phyloP scores from a whole-genome alignment of 1,284 basidiomycete species.

The Tausonia pullulans region DNA sequence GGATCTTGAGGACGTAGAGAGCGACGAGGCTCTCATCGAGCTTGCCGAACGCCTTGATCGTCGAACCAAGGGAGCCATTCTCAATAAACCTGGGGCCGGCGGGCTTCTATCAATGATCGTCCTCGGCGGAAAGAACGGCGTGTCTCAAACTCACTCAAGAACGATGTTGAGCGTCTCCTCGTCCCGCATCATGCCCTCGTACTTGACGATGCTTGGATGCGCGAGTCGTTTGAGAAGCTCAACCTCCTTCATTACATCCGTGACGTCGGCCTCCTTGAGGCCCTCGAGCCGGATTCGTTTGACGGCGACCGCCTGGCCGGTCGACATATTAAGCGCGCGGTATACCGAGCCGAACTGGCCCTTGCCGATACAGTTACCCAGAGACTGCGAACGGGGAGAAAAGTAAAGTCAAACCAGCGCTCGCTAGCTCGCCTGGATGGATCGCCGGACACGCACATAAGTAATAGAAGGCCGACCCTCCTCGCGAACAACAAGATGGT shows the following conservation, averaged over 20 bases:
- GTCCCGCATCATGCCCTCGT: constrained; percentile 88
- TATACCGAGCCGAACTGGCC: constrained; percentile 98
- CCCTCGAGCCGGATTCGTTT: constrained; percentile 82
- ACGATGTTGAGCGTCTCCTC: constrained; percentile 77
- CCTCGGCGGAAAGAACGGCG: neutral
- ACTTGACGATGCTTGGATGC: constrained; percentile 90
- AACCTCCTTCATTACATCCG: constrained; percentile 80
- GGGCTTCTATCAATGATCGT: constrained; percentile 1
- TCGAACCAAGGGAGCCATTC: constrained; percentile 84
- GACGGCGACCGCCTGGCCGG: constrained; percentile 87
- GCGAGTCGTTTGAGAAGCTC: constrained; percentile 75
- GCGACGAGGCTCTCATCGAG: constrained; percentile 81
- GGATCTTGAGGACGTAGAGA: constrained; percentile 81
- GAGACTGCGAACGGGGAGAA: constrained; percentile 48
- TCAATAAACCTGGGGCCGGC: constrained; percentile 63
- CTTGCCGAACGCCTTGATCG: constrained; percentile 79
- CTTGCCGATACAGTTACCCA: constrained; percentile 89
- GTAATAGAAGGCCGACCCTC: constrained; percentile 66
- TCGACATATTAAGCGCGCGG: constrained; percentile 79
- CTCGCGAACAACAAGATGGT: constrained; percentile 68
- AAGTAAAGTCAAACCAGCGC: neutral
- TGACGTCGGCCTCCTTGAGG: constrained; percentile 63
- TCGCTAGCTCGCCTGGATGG: too few species aligned
- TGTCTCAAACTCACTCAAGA: constrained; percentile 58
- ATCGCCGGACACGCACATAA: constrained; percentile 52